Percentiles rank a stretch among this genome's conserved stretches.
Conservation (phyloP, 2,329 filamentous ascomycete genomes). For the Penicillium sp. region DNA sequence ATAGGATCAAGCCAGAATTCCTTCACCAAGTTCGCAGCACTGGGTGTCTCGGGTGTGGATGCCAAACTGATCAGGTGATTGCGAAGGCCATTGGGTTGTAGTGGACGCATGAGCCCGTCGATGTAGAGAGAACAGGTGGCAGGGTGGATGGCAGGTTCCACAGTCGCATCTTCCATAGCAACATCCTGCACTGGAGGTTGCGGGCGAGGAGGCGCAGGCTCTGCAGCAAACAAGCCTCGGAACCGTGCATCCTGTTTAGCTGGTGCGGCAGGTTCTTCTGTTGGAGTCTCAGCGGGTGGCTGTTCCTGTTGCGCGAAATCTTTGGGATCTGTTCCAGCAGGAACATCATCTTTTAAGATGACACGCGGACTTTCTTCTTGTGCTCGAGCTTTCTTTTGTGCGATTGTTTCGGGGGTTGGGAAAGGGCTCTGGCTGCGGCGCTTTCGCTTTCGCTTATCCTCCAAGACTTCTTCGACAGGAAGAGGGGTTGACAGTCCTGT, state of each 20-base stretch:
- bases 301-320: conserved; percentile 32
- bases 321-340: conserved; percentile 17
- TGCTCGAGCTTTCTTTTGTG: conserved; percentile 62
- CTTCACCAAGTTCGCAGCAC: conserved; percentile 63
- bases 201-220: conserved; percentile 33
- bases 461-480: conserved; percentile 47
- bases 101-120: conserved; percentile 84
- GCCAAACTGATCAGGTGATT: conserved; percentile 74
- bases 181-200: conserved; percentile 36
- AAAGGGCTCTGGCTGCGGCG: conserved; percentile 69
- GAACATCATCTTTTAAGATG: conserved; percentile 39
- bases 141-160: conserved; percentile 68
- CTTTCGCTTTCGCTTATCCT: conserved; percentile 70
- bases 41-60: conserved; percentile 59
- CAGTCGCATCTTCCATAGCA: conserved; percentile 45
- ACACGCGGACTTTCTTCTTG: conserved; percentile 48
- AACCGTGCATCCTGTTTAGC: conserved; percentile 55
- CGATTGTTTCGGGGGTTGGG: conserved; percentile 59
- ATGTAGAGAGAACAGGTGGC: conserved; percentile 85
- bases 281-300: conserved; percentile 20
- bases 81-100: conserved; percentile 71
- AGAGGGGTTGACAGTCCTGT: conserved; percentile 39
- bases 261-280: conserved; percentile 24
- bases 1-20: conserved; percentile 83
- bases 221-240: conserved; percentile 54